phyloP scores from a whole-genome alignment of 1,284 basidiomycete genomes.

The Tremellales sp. region DNA sequence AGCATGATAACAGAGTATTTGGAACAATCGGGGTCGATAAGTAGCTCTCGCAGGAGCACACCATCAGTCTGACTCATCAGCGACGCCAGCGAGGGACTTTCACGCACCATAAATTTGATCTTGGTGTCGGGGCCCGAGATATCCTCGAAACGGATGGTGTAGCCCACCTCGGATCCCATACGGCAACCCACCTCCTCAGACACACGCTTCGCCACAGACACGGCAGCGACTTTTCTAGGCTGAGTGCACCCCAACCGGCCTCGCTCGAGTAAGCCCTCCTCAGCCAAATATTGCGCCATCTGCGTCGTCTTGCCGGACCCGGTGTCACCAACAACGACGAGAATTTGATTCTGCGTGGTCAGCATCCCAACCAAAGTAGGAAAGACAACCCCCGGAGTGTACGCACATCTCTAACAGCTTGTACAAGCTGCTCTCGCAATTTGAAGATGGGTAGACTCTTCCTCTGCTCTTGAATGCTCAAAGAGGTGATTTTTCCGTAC shows the following conservation, averaged over 20 bases:
- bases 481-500: constrained; percentile 79
- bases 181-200: constrained; percentile 96
- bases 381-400: constrained; percentile 4
- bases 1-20: constrained; percentile 96
- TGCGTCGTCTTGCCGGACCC: constrained; percentile 92
- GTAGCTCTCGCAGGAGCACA: constrained; percentile 94
- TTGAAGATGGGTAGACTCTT: constrained; percentile 92
- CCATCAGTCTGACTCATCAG: constrained; percentile 67
- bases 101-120: constrained; percentile 90
- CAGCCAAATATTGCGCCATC: constrained; percentile 90
- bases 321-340: constrained; percentile 89
- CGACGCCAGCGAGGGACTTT: background rate
- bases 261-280: constrained; percentile 77
- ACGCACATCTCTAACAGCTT: constrained; percentile 82
- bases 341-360: constrained; percentile 76
- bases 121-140: constrained; percentile 95
- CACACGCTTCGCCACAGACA: constrained; percentile 99
- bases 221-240: constrained; percentile 95
- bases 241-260: constrained; percentile 96
- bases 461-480: constrained; percentile 92
- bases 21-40: constrained; percentile 90
- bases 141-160: constrained; percentile 98
- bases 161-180: constrained; percentile 94
- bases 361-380: too few species aligned
- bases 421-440: constrained; percentile 82